A percentile compares a stretch with the other conserved stretches of the same genome.
phyloP scores from a whole-genome alignment of 345 rosid genomes.

The Hibiscus syriacus region DNA sequence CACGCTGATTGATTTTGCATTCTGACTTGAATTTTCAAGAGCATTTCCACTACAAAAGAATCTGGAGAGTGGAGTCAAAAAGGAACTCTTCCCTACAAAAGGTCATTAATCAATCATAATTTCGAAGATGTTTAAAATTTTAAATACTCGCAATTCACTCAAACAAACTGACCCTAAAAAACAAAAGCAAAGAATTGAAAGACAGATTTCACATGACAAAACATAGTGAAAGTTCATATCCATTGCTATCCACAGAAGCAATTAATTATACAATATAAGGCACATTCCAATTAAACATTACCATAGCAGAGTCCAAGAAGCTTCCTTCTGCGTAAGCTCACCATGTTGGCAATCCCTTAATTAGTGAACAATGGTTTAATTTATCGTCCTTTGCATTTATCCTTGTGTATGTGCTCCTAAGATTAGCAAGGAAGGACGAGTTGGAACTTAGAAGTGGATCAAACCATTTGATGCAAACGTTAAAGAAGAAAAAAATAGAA shows the following conservation, averaged over 20 bases:
- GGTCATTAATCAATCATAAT: conserved; percentile 4
- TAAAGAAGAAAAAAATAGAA: neutral
- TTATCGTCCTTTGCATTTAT: conserved; percentile 17
- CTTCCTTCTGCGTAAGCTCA: conserved; percentile 26
- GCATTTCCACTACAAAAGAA: conserved; percentile 33
- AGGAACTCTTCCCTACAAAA: conserved; percentile 47
- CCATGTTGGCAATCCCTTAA: conserved; percentile 42
- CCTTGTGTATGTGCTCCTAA: conserved; percentile 17
- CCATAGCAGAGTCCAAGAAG: conserved; percentile 36
- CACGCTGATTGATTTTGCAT: conserved; percentile 32
- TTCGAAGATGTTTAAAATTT: neutral
- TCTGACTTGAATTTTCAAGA: conserved; percentile 28
- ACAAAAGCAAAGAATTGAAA: neutral
- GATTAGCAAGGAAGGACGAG: conserved; percentile 8
- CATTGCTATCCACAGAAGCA: conserved; percentile 2
- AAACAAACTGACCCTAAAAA: neutral
- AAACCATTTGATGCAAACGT: neutral
- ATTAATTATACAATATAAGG: conserved; percentile 6
- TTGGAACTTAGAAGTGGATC: neutral
- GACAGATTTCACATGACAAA: neutral
- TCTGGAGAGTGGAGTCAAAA: conserved; percentile 51
- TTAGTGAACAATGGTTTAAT: conserved; percentile 14
- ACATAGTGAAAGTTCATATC: neutral
- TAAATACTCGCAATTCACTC: neutral
- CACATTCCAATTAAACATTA: conserved; percentile 25